Evolutionary conservation across 371 early-diverging fungal species (phyloP), one percentile per base, ranked within the genome.

Genomic region (Chytridiales sp.): DNA sequence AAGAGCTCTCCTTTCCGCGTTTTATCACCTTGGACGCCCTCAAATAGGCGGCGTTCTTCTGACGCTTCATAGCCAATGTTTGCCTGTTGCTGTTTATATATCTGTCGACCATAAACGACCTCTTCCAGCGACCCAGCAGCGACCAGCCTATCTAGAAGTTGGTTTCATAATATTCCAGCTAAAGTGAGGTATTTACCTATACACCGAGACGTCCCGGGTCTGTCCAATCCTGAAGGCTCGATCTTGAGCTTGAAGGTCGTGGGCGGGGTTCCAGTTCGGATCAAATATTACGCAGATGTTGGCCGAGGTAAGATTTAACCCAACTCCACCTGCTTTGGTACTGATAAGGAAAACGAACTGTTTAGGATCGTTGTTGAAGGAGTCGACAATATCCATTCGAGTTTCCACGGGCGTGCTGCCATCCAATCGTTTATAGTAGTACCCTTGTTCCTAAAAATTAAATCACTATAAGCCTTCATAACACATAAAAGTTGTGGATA

Each of bases 291-390:
- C 89, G n/a, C 99, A 99, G 0, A 99, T 98, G 75, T 99, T 99
- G 3, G 99, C 99, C n/a, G 97, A 89, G 67, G 97, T 97, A 69
- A 99, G 75, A 73, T 99, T 99, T 29, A 99, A 83, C 57, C 99
- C 99, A 52, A 97, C 79, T 27, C 99, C 99, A 70, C 99, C 99
- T 41, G 99, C 99, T 43, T 98, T 81, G 4, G 99, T 99, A 78
- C 92, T 92, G 35, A 99, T 81, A 56, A 99, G 64, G 69, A 99
- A 99, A 8, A 95, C 86, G 72, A 90, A 89, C 61, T 85, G 88
- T 0, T 83, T 85, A 15, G 93, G 89, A 63, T 90, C 87, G 8
- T 81, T 81, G 62, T 94, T 95, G 70, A 95, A 98, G 34, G 68
- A 44, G 48, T 89, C 83, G 30, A 99, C 83, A 66, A 93, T 68